Evolutionary conservation across 2,329 filamentous ascomycete species (phyloP), one percentile per base, ranked within the genome.

Genomic region (Rhinocladiella mackenziei): DNA sequence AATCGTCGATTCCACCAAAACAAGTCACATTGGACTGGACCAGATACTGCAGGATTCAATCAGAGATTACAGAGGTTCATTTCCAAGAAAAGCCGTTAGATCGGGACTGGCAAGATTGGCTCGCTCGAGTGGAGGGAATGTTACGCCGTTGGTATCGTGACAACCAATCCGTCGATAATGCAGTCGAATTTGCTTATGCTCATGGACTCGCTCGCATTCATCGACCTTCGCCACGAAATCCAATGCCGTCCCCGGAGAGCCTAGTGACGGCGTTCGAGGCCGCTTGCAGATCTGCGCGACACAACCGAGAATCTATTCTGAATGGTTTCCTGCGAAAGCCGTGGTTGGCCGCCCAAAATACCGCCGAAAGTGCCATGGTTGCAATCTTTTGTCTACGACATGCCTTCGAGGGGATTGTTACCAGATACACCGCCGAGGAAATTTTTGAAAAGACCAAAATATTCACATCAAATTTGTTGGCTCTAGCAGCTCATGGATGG

Each of bases 381-480:
- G 49, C 54, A 4, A 38, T 60, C 7, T 59, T 56, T 25, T 56
- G 56, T 31, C 44, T 60, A 22, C 53, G 58, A 11, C 50, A 59
- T 38, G 50, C 48, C 42, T 54, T 51, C 39, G 39, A 45, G 3
- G 51, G 46, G 20, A 58, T 60, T 31, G 36, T 39, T 7, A 38
- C 37, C 22, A 40, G 39, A 9, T 56, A 51, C 34, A 43, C 32
- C 2, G 13, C 50, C 3, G 35, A 39, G 5, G 45, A 58, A 4
- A 53, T 59, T 22, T 58, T 58, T 31, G 55, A 59, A 13, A 53
- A 50, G 32, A 52, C 55, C 15, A 60, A 60, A 40, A 43, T 50
- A 20, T 47, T 59, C 28, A 60, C 58, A 3, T 48, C 43, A 34
- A 59, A 60, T 34, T 41, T 59, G 22, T 45, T 60, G 18, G 45